These are phyloP conservation scores for Caryopteris hybrid DNA, from an alignment of 305 asterid species.

Conservation along the genomic window DNA sequence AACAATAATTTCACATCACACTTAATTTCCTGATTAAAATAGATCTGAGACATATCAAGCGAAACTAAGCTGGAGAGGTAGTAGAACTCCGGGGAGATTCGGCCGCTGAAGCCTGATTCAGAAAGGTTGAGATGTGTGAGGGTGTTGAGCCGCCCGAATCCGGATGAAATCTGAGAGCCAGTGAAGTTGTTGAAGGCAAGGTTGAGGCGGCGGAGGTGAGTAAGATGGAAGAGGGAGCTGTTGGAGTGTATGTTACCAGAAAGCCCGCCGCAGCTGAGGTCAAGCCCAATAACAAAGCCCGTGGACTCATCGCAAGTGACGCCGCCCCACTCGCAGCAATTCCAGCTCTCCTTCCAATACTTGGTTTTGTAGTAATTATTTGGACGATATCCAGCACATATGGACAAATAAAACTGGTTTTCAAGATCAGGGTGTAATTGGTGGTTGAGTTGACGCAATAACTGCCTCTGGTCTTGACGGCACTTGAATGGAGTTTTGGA, in stretches of 20 bases:
- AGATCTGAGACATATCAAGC: neutral
- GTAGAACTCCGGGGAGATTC: neutral
- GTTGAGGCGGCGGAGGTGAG: neutral
- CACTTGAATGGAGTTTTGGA: no score
- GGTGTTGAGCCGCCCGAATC: neutral
- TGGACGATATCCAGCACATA: no score
- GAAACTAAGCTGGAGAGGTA: neutral
- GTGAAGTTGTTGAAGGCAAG: neutral
- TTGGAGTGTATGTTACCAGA: neutral
- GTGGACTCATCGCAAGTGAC: neutral
- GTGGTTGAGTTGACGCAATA: neutral
- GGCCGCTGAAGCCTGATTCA: neutral
- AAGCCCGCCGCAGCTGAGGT: neutral
- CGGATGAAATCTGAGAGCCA: neutral
- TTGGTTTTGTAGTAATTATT: neutral
- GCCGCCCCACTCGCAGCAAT: neutral
- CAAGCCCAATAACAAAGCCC: neutral
- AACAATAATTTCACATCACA: neutral
- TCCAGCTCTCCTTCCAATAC: neutral
- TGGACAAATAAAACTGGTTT: no score
- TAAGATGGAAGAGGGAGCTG: neutral
- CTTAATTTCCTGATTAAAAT: neutral
- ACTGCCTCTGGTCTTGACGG: neutral
- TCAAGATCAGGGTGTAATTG: neutral
- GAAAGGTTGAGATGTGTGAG: constrained; percentile 3